Evolutionary conservation across 2,329 filamentous ascomycete species (phyloP).

Genomic region (Exophiala alcalophila): DNA sequence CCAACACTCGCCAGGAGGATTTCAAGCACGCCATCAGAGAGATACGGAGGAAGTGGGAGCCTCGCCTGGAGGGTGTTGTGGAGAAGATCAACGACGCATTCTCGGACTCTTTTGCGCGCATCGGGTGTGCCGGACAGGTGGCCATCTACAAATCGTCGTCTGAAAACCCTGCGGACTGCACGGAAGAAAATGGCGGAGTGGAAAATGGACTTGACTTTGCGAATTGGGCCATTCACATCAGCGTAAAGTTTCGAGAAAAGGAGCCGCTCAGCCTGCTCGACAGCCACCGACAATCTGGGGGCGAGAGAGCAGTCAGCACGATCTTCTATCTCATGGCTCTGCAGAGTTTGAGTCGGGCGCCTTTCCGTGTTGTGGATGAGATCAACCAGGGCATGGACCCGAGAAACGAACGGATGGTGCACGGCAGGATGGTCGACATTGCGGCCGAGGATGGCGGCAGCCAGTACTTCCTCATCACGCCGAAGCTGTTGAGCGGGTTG

Average conservation of each 20-base stretch:
- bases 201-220: constrained; percentile 75
- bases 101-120: constrained; percentile 87
- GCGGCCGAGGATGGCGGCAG: constrained; percentile 66
- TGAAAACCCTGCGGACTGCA: constrained; percentile 35
- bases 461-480: constrained; percentile 95
- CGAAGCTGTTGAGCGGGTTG: constrained; percentile 82
- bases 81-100: constrained; percentile 85
- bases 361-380: constrained; percentile 97
- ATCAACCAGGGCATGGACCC: constrained; percentile 99
- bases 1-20: constrained; percentile 54
- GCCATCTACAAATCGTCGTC: constrained; percentile 67
- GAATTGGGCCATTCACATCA: constrained; percentile 88
- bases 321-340: constrained; percentile 99
- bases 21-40: constrained; percentile 60
- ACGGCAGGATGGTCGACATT: constrained; percentile 97
- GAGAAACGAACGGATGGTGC: constrained; percentile 95
- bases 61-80: constrained; percentile 72
- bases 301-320: constrained; percentile 91
- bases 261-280: constrained; percentile 83
- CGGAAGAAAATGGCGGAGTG: constrained; percentile 25
- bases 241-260: constrained; percentile 87
- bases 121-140: constrained; percentile 91
- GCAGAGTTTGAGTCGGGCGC: constrained; percentile 86
- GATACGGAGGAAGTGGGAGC: constrained; percentile 76
- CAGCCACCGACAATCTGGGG: constrained; percentile 90